Base-by-base conservation (phyloP, 768 basidiomycete genomes). In the Suillus placidus region DNA sequence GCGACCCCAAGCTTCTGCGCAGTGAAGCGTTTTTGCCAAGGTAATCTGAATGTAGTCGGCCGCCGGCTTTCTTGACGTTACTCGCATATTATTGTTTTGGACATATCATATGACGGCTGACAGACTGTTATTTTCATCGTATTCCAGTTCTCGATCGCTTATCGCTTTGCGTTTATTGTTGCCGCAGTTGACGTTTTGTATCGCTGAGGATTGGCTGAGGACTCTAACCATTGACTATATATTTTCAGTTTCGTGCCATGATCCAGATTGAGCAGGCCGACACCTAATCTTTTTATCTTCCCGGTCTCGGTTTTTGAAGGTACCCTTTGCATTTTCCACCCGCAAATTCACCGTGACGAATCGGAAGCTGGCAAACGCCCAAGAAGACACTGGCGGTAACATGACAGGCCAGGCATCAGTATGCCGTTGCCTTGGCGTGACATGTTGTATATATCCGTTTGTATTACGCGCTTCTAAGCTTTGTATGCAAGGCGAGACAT, bases 361-460 rank as follows among this genome's bases (percentile, higher is more conserved):
- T 26, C 16, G 37, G 56, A 57, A 26, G 56, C 37, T 38, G 16
- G 38, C 26, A 26, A 40, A 38, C 2, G 37, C n/a, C 37, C 57
- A 23, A 58, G 57, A 40, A 40, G 23, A 18, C 37, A 10, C 23
- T 23, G 35, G 56, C 14, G 37, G 16, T 38, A 35, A n/a, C 32
- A 35, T 8, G 7, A 13, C 49, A 51, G 26, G 30, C 10, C 30
- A 26, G 47, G 47, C 37, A 18, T 58, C 37, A 26, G 37, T 38
- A 40, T 58, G 57, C 26, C 23, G 57, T 58, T 58, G 26, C 16
- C 16, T 40, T 58, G 57, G 38, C 57, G 57, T 58, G 23, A 58
- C 2, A 23, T 37, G 7, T 16, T 38, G 26, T 38, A 57, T 38
- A 57, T 57, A 16, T 38, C 57, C 23, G 37, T 38, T 37, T 57